Evolutionary conservation across 2,329 filamentous ascomycete genomes (phyloP).

Genomic region (Aureobasidium pullulans): DNA sequence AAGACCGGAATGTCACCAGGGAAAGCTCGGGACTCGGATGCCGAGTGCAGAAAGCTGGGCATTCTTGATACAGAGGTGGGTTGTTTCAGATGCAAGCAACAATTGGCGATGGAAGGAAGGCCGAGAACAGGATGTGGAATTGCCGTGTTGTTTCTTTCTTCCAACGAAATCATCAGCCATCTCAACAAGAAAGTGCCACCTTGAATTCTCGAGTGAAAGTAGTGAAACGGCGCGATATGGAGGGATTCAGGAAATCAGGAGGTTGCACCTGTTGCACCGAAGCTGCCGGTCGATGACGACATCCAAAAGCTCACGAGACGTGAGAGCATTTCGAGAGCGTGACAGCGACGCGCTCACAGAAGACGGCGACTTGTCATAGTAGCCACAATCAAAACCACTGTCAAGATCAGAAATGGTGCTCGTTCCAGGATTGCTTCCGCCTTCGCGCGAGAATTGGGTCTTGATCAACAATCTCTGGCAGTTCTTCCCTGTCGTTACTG

Average conservation of each 20-base stretch:
- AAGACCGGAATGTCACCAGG: neutral
- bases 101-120: neutral
- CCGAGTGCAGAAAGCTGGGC: neutral
- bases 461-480: slow-evolving; percentile 38
- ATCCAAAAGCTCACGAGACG: neutral
- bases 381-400: neutral
- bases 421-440: slow-evolving; percentile 39
- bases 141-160: neutral
- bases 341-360: neutral
- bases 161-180: neutral
- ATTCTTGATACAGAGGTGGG: neutral
- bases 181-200: neutral
- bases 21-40: neutral
- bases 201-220: neutral
- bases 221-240: neutral
- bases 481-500: slow-evolving; percentile 47
- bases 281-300: slow-evolving; percentile 1
- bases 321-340: neutral
- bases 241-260: neutral
- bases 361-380: neutral
- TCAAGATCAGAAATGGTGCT: slow-evolving; percentile 31
- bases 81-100: neutral
- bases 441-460: slow-evolving; percentile 45
- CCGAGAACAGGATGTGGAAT: neutral
- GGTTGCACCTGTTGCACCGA: neutral